Conservation (phyloP, 345 rosid genomes). For the Eucalyptus regnans region DNA sequence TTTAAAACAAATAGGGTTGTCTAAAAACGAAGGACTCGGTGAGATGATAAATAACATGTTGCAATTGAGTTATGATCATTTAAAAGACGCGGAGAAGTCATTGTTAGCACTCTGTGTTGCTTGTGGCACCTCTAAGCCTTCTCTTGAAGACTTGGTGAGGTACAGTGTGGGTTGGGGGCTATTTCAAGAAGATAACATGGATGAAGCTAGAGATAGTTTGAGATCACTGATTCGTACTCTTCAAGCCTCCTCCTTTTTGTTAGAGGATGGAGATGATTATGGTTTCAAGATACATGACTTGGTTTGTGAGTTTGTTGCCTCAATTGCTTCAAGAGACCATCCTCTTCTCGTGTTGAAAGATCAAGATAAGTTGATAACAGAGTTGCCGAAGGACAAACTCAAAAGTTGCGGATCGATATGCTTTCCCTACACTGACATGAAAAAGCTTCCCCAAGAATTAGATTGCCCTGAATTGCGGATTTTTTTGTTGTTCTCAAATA, state of each 20-base stretch:
- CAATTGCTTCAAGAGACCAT: accelerated
- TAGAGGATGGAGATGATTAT: background rate
- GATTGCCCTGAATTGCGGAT: background rate
- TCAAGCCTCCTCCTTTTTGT: background rate
- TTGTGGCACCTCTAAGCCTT: background rate
- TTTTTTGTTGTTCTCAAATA: background rate
- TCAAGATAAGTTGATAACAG: accelerated
- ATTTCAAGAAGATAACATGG: background rate
- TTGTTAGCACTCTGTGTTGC: background rate
- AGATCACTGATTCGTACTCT: background rate
- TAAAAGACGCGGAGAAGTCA: background rate
- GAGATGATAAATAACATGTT: background rate
- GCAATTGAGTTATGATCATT: background rate
- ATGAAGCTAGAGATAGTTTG: background rate
- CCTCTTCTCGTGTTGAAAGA: background rate
- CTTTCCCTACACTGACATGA: background rate
- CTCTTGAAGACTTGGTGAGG: background rate
- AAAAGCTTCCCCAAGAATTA: background rate
- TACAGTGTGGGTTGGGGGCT: background rate
- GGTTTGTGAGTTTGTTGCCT: background rate
- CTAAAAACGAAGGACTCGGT: background rate
- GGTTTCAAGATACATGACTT: background rate
- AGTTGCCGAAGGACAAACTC: background rate
- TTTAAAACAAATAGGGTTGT: background rate
- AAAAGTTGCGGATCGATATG: background rate